Evolutionary conservation across 2,329 filamentous ascomycete genomes (phyloP).

Genomic region (Paramyrothecium roridum): DNA sequence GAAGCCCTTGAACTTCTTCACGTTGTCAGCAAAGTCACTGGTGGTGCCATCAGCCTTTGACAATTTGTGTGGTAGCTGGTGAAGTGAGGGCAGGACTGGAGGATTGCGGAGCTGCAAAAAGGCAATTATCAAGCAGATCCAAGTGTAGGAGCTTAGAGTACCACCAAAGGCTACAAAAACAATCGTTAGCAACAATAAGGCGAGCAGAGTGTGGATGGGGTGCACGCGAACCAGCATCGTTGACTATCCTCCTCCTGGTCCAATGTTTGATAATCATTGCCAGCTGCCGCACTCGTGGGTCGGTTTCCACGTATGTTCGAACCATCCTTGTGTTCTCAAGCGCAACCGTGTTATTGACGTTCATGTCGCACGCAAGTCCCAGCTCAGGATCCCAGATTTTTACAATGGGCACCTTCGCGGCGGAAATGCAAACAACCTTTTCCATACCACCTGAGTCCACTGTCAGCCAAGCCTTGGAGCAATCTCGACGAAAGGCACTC

Average conservation of each 20-base stretch:
- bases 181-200: constrained; percentile 4
- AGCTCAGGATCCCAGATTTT: constrained; percentile 98
- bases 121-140: constrained; percentile 97
- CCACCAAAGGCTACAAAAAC: constrained; percentile 71
- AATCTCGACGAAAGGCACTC: constrained; percentile 35
- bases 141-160: constrained; percentile 96
- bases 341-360: constrained; percentile 94
- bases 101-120: constrained; percentile 87
- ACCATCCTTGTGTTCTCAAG: constrained; percentile 98
- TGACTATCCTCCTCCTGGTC: constrained; percentile 88
- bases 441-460: constrained; percentile 81
- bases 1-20: constrained; percentile 70
- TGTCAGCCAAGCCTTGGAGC: constrained; percentile 25
- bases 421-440: constrained; percentile 89
- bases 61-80: constrained; percentile 55
- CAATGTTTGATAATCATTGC: constrained; percentile 98
- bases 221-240: constrained; percentile 73
- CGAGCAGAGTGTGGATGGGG: background rate
- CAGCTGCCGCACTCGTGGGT: constrained; percentile 83
- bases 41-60: constrained; percentile 61
- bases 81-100: constrained; percentile 80
- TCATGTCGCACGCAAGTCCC: constrained; percentile 90
- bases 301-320: constrained; percentile 91
- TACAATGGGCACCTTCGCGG: constrained; percentile 95
- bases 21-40: constrained; percentile 82